Conservation (phyloP, 352 stramenopile species). For the Globisporangium perplexum region DNA sequence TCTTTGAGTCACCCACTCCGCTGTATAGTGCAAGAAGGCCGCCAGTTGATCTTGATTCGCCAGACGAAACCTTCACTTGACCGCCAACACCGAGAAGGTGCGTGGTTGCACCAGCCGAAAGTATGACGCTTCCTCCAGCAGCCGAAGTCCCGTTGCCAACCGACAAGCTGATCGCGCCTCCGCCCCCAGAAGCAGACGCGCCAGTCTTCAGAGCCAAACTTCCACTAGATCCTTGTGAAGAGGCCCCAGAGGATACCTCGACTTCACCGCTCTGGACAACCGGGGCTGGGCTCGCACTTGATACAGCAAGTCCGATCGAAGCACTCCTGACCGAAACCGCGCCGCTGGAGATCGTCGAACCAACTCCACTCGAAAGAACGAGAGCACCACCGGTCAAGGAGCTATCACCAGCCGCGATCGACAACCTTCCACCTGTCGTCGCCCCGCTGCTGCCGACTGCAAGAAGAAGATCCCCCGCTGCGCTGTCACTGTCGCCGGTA, state of each 20-base stretch:
- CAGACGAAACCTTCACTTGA: constrained; percentile 28
- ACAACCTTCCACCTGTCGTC: constrained; percentile 9
- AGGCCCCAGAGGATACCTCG: constrained; percentile 12
- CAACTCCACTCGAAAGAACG: constrained; percentile 19
- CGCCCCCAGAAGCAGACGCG: constrained; percentile 17
- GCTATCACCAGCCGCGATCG: constrained; percentile 8
- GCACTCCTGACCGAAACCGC: constrained; percentile 19
- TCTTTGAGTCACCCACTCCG: constrained; percentile 29
- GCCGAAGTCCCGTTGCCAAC: constrained; percentile 18
- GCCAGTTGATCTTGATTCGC: constrained; percentile 28
- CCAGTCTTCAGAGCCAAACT: constrained; percentile 15
- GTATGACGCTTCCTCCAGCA: constrained; percentile 21
- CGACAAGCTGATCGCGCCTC: constrained; percentile 16
- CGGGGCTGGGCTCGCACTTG: constrained; percentile 2
- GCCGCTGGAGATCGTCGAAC: constrained; percentile 17
- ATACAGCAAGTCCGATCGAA: constrained; percentile 16
- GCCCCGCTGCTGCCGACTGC: constrained; percentile 12
- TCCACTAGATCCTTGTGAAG: constrained; percentile 21
- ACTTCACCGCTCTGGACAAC: constrained; percentile 16
- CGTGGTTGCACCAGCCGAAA: constrained; percentile 22
- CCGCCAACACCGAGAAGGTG: constrained; percentile 24
- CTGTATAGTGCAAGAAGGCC: constrained; percentile 30
- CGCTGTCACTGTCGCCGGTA: constrained; percentile 10
- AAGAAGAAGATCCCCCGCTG: constrained; percentile 14
- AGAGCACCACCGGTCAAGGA: constrained; percentile 10